Conservation (phyloP, 2,329 filamentous ascomycete genomes). For the Camillea tinctor region DNA sequence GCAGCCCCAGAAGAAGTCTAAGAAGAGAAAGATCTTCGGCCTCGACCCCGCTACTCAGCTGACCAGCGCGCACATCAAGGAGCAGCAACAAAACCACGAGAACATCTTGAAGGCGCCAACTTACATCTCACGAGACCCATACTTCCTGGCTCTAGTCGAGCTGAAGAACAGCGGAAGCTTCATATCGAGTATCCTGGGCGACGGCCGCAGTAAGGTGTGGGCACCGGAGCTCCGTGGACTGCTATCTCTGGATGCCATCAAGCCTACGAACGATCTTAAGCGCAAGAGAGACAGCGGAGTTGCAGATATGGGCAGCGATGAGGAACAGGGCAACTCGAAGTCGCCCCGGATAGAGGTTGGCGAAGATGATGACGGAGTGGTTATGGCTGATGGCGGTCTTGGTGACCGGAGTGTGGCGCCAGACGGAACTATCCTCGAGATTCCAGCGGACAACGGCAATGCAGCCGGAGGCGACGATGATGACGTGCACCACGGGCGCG, state of each 20-base stretch:
- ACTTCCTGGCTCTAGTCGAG: slow-evolving; percentile 82
- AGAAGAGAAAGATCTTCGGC: slow-evolving; percentile 77
- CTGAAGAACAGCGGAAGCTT: slow-evolving; percentile 92
- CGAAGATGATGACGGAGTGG: slow-evolving; percentile 60
- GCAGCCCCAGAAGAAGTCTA: slow-evolving; percentile 70
- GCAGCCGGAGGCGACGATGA: slow-evolving; percentile 46
- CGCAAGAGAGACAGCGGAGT: slow-evolving; percentile 89
- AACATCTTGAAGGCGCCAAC: slow-evolving; percentile 80
- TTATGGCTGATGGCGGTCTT: slow-evolving; percentile 48
- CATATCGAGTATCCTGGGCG: slow-evolving; percentile 80
- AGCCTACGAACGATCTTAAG: slow-evolving; percentile 78
- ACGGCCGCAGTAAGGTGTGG: slow-evolving; percentile 76
- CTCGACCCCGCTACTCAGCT: slow-evolving; percentile 82
- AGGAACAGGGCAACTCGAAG: slow-evolving; percentile 61
- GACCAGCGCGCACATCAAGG: slow-evolving; percentile 74
- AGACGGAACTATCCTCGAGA: slow-evolving; percentile 64
- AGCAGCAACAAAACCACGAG: slow-evolving; percentile 80
- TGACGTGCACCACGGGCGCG: slow-evolving; percentile 44
- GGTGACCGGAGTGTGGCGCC: slow-evolving; percentile 53
- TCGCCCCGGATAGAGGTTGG: slow-evolving; percentile 68
- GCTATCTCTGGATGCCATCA: slow-evolving; percentile 80
- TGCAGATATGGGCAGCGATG: slow-evolving; percentile 72
- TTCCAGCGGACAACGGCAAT: slow-evolving; percentile 54
- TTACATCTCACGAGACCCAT: slow-evolving; percentile 83
- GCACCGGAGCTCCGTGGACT: slow-evolving; percentile 91